These are phyloP conservation scores for Bruguiera hainesii DNA, from an alignment of 441 rosid genomes.

Conservation along the genomic window DNA sequence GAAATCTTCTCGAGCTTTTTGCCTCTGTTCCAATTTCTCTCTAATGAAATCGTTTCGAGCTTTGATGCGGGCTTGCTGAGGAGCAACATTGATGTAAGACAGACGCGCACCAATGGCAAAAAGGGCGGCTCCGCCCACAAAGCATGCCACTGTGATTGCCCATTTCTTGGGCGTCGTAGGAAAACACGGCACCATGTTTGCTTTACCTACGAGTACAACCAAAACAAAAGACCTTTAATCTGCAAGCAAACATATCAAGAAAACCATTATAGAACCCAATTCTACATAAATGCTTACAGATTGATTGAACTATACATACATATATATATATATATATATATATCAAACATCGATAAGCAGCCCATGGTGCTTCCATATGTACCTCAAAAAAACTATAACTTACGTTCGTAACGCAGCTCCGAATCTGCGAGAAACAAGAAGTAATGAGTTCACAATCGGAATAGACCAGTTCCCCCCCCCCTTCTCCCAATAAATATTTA, in stretches of 20 bases:
- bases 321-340: too few relatives aligned
- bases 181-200: conserved; percentile 45
- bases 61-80: conserved; percentile 72
- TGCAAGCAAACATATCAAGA: neutral
- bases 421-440: too few relatives aligned
- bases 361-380: too few relatives aligned
- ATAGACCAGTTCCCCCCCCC: too few relatives aligned
- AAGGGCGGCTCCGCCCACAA: conserved; percentile 47
- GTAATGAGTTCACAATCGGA: too few relatives aligned
- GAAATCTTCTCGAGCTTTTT: neutral
- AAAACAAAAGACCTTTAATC: neutral
- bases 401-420: too few relatives aligned
- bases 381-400: too few relatives aligned
- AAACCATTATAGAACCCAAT: neutral
- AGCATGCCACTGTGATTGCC: conserved; percentile 54
- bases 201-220: neutral
- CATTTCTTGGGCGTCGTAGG: conserved; percentile 61
- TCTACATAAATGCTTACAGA: neutral
- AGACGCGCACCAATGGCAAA: conserved; percentile 41
- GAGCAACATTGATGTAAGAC: conserved; percentile 46
- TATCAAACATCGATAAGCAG: too few relatives aligned
- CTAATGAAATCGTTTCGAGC: conserved; percentile 66
- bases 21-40: conserved; percentile 49
- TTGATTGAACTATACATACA: too few relatives aligned
- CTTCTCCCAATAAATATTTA: too few relatives aligned